A percentile compares a stretch with the other conserved stretches of the same genome.
phyloP scores from a whole-genome alignment of 768 basidiomycete genomes.

The Cystofilobasidium capitatum region DNA sequence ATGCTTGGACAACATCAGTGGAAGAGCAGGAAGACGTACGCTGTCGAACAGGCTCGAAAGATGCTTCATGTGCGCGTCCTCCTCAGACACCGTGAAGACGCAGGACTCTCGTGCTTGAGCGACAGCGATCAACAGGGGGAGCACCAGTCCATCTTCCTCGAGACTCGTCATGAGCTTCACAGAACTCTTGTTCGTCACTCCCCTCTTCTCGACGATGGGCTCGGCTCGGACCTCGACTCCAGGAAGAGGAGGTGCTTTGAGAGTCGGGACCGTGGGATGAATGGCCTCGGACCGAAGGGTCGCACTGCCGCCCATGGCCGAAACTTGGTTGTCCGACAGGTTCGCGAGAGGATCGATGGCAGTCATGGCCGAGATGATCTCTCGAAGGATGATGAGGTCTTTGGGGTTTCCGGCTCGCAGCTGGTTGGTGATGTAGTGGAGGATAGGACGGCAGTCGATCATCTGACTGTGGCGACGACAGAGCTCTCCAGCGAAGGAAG shows the following conservation, averaged over 20 bases:
- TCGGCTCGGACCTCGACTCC: conserved; percentile 26
- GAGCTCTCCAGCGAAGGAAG: conserved; percentile 85
- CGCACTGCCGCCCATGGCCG: conserved; percentile 84
- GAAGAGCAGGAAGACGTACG: conserved; percentile 46
- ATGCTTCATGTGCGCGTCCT: conserved; percentile 70
- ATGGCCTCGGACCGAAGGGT: conserved; percentile 71
- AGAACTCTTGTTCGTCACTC: conserved; percentile 34
- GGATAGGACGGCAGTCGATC: conserved; percentile 61
- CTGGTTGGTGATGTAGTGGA: conserved; percentile 87
- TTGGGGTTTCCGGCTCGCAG: conserved; percentile 70
- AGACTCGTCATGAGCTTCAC: conserved; percentile 38
- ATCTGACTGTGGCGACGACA: conserved; percentile 69
- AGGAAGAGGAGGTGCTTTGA: conserved; percentile 29
- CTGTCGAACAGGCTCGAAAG: conserved; percentile 79
- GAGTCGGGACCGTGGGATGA: conserved; percentile 34
- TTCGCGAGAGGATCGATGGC: conserved; percentile 84
- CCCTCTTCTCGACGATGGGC: conserved; percentile 34
- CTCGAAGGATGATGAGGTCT: conserved; percentile 83
- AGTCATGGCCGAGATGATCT: conserved; percentile 90
- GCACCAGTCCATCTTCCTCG: conserved; percentile 50
- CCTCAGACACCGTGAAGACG: conserved; percentile 51
- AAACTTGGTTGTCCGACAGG: conserved; percentile 74
- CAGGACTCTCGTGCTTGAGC: conserved; percentile 84
- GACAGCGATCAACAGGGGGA: conserved; percentile 81
- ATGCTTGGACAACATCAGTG: background rate